Conservation (phyloP, 768 basidiomycete species). For the Phlebiopsis gigantea region DNA sequence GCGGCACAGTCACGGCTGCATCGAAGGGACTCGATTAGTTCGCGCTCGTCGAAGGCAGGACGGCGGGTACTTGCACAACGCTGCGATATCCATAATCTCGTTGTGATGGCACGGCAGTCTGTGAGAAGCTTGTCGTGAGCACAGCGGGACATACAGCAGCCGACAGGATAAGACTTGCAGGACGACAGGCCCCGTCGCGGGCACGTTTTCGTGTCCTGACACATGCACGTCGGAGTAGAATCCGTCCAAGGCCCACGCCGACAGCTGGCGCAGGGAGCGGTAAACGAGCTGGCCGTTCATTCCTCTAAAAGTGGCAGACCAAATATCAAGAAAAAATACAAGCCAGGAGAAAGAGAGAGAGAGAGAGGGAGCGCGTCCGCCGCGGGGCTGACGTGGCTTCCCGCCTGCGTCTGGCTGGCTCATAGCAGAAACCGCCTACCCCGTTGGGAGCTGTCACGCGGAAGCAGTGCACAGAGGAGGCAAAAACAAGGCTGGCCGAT, state of each 20-base stretch:
- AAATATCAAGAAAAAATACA: background rate
- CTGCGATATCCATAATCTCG: slow-evolving; percentile 86
- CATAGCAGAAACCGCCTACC: too few relatives aligned
- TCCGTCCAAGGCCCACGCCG: slow-evolving; percentile 55
- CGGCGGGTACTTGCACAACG: slow-evolving; percentile 54
- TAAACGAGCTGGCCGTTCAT: slow-evolving; percentile 55
- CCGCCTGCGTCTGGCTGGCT: background rate
- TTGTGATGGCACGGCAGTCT: slow-evolving; percentile 61
- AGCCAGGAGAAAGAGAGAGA: background rate
- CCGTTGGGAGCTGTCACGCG: too few relatives aligned
- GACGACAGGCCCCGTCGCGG: slow-evolving; percentile 82
- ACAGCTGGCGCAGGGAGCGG: slow-evolving; percentile 51
- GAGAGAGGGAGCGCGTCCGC: too few relatives aligned
- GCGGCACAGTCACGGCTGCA: slow-evolving; percentile 71
- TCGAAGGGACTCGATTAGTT: background rate
- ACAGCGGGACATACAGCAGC: background rate
- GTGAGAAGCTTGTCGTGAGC: background rate
- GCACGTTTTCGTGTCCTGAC: slow-evolving; percentile 83
- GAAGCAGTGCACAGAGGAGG: too few relatives aligned
- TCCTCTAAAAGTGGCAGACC: background rate
- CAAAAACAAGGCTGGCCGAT: too few relatives aligned
- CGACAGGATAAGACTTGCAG: slow-evolving; percentile 58
- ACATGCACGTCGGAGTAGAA: slow-evolving; percentile 88
- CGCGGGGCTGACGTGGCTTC: background rate
- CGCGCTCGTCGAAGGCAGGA: slow-evolving; percentile 14